A percentile compares a stretch with the other conserved stretches of the same genome.
These are phyloP conservation scores for Penicillium mononematosum DNA, from an alignment of 495 filamentous ascomycete genomes.

Conservation along the genomic window DNA sequence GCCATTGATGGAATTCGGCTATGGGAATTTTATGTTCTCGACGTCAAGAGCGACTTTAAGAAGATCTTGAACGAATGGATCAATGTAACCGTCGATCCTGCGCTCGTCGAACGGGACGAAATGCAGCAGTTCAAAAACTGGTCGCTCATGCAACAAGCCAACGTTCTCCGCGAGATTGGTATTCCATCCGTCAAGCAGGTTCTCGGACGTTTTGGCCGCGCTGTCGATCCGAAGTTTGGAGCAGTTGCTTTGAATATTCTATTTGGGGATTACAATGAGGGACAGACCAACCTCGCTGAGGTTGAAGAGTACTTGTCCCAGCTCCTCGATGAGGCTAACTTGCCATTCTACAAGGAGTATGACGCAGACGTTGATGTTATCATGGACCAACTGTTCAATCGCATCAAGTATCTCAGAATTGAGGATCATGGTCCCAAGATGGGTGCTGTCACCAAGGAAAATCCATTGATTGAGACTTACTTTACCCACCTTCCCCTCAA, in stretches of 20 bases:
- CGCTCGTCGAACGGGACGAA: constrained; percentile 34
- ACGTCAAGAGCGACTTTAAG: constrained; percentile 71
- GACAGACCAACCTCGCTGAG: constrained; percentile 31
- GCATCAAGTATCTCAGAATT: constrained; percentile 86
- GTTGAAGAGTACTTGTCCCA: constrained; percentile 52
- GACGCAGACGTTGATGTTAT: constrained; percentile 79
- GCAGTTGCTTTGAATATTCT: constrained; percentile 68
- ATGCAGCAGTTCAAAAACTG: constrained; percentile 48
- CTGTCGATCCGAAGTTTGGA: constrained; percentile 61
- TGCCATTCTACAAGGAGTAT: constrained; percentile 87
- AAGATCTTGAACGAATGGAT: constrained; percentile 70
- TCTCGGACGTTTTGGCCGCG: constrained; percentile 73
- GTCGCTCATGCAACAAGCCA: constrained; percentile 59
- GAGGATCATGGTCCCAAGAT: constrained; percentile 89
- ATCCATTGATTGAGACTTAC: constrained; percentile 89
- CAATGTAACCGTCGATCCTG: constrained; percentile 49
- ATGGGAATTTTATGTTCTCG: constrained; percentile 90
- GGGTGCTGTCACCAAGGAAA: constrained; percentile 71
- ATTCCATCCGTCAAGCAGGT: constrained; percentile 68
- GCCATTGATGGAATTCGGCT: constrained; percentile 73
- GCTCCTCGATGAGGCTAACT: constrained; percentile 81
- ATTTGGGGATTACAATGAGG: constrained; percentile 64
- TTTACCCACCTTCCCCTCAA: constrained; percentile 90
- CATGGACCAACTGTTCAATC: constrained; percentile 86
- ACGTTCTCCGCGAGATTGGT: constrained; percentile 59